Evolutionary conservation across 768 basidiomycete species (phyloP).

Genomic region (Filobasidium wieringae): DNA sequence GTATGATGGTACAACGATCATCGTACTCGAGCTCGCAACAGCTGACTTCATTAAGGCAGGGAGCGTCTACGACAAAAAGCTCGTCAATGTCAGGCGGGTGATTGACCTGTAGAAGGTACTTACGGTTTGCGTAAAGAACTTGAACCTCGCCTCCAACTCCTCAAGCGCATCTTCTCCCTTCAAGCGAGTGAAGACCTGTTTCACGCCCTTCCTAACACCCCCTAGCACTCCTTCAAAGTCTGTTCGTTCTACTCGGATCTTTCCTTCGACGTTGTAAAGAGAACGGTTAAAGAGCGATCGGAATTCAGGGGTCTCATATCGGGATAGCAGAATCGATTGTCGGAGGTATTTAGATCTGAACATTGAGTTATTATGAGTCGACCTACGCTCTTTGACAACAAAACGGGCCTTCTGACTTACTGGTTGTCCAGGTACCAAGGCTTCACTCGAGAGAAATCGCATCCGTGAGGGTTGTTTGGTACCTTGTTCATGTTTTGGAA

Average conservation of each 20-base stretch:
- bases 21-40: slow-evolving; percentile 76
- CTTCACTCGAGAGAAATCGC: slow-evolving; percentile 93
- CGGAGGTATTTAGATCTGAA: slow-evolving; percentile 69
- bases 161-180: slow-evolving; percentile 46
- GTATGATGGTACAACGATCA: slow-evolving; percentile 83
- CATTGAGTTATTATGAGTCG: neutral
- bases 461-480: slow-evolving; percentile 83
- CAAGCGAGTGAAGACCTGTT: slow-evolving; percentile 50
- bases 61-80: slow-evolving; percentile 49
- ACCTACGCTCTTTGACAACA: neutral
- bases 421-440: slow-evolving; percentile 94
- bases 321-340: slow-evolving; percentile 75
- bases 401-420: slow-evolving; percentile 45
- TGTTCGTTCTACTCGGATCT: slow-evolving; percentile 53
- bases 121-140: slow-evolving; percentile 76
- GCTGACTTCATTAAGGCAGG: slow-evolving; percentile 80
- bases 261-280: slow-evolving; percentile 75
- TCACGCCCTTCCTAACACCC: slow-evolving; percentile 67
- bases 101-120: slow-evolving; percentile 13
- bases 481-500: slow-evolving; percentile 73
- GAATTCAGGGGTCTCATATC: slow-evolving; percentile 80
- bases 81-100: neutral
- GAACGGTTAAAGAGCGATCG: slow-evolving; percentile 62
- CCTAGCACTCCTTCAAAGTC: slow-evolving; percentile 54
- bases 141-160: slow-evolving; percentile 77